Evolutionary conservation across 2,329 filamentous ascomycete species (phyloP), one percentile per base, ranked within the genome.

Genomic region (Cryphonectria nitschkei): DNA sequence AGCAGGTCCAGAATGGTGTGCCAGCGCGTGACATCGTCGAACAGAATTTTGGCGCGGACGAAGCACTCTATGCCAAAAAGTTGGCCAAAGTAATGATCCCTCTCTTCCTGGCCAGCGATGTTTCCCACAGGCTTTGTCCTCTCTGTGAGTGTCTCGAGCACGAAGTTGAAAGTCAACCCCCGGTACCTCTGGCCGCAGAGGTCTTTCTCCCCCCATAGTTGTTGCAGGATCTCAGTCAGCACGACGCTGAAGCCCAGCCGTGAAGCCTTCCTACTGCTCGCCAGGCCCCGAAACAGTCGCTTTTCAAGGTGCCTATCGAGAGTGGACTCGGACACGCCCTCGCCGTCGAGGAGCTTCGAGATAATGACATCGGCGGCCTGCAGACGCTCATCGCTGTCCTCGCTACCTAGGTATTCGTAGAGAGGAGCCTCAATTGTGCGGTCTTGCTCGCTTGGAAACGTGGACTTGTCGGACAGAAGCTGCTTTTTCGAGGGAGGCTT

Each of bases 231-330:
- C 80, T 98, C 95, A 0, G 94, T 92, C 75, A 98, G 83, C 0
- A 95, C 95, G 69, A 98, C 86, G 68, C 94, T 97, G 79, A 97
- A 98, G 3, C 96, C 96, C 66, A 96, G 83, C 37, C 96, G 88
- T 26, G 95, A 94, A 16, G 93, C 93, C 82, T 97, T 97, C 70
- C 94, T 90, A 68, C 94, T 92, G 79, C 94, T 98, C 73, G 95
- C 94, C 26, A 98, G 89, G 56, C 96, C 96, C 68, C 93, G 90
- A 79, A 98, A 93, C 52, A 99, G 84, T 37, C 92, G 87, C 77
- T 88, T 88, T 74, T 89, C 87, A 41, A 91, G 81, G 75, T 91
- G 89, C 71, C 88, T 82, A 74, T 85, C 79, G 19, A 91, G 81
- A 2, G 88, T 85, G 0, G 81, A 75, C 77, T 90, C 88, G 2